phyloP scores from a whole-genome alignment of 2,329 filamentous ascomycete genomes.

The Immersiporthe knoxdaviesiana region DNA sequence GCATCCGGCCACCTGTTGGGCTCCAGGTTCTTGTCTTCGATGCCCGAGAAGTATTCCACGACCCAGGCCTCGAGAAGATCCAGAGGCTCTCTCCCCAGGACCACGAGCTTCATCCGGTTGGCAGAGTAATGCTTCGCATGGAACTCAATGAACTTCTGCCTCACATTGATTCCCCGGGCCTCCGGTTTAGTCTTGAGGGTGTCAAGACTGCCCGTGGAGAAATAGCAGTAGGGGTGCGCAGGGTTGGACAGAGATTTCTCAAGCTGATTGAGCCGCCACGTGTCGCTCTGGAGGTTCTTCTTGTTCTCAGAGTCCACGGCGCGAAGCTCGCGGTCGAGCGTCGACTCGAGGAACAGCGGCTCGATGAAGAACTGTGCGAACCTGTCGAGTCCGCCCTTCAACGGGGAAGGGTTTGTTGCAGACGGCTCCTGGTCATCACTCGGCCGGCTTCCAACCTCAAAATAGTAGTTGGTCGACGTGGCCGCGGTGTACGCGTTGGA shows the following conservation, averaged over 20 bases:
- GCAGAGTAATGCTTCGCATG: slow-evolving; percentile 89
- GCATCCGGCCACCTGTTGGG: slow-evolving; percentile 59
- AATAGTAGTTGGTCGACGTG: slow-evolving; percentile 97
- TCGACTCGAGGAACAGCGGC: slow-evolving; percentile 82
- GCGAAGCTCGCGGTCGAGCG: slow-evolving; percentile 81
- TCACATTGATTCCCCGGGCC: slow-evolving; percentile 77
- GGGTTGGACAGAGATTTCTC: slow-evolving; percentile 88
- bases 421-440: slow-evolving; percentile 61
- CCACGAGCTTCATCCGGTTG: slow-evolving; percentile 90
- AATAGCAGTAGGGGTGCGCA: slow-evolving; percentile 86
- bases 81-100: slow-evolving; percentile 79
- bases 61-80: slow-evolving; percentile 86
- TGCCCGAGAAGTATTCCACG: slow-evolving; percentile 76
- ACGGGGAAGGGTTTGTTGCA: slow-evolving; percentile 58
- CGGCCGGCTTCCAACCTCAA: slow-evolving; percentile 85
- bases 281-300: slow-evolving; percentile 92
- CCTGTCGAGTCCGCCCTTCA: slow-evolving; percentile 83
- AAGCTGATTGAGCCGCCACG: slow-evolving; percentile 85
- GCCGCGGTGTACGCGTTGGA: slow-evolving; percentile 95
- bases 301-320: slow-evolving; percentile 97
- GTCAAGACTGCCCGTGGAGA: slow-evolving; percentile 87
- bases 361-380: slow-evolving; percentile 94
- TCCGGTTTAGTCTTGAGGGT: slow-evolving; percentile 84
- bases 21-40: slow-evolving; percentile 80
- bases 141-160: slow-evolving; percentile 91